phyloP scores from a whole-genome alignment of 2,329 filamentous ascomycete species.

The Orbilia ellipsospora region DNA sequence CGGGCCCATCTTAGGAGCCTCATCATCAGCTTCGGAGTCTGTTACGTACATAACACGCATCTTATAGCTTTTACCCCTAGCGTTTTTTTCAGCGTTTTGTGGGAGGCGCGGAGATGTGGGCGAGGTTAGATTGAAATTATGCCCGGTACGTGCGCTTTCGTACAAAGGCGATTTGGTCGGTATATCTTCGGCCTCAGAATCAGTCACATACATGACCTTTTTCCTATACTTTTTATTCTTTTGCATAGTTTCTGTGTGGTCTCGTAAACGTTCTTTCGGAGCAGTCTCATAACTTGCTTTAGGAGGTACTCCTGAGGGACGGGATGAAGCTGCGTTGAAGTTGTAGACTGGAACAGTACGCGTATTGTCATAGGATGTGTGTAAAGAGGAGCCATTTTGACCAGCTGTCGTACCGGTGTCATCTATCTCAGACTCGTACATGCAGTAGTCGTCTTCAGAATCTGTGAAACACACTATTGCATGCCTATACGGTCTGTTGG shows the following conservation, averaged over 20 bases:
- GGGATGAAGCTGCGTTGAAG: not conserved
- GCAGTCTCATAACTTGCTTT: no score
- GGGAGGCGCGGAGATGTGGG: not conserved
- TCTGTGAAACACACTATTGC: slow-evolving; percentile 6
- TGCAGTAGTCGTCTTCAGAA: not conserved
- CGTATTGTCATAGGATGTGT: not conserved
- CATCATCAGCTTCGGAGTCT: not conserved
- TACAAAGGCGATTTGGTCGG: not conserved
- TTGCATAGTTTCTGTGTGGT: not conserved
- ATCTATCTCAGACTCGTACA: not conserved
- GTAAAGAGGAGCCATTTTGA: not conserved
- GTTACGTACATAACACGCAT: not conserved
- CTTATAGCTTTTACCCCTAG: not conserved
- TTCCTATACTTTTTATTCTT: not conserved
- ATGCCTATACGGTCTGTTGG: not conserved
- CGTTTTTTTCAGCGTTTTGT: not conserved
- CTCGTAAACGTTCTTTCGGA: no score
- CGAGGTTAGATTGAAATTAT: not conserved
- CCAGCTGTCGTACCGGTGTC: not conserved
- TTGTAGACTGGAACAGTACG: not conserved
- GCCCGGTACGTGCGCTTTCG: not conserved
- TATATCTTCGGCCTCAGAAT: not conserved
- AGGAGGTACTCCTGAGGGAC: not conserved
- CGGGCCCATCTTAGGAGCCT: not conserved
- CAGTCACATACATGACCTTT: not conserved